These are phyloP conservation scores for Chaetomium strumarium DNA, from an alignment of 2,329 filamentous ascomycete genomes.

Conservation along the genomic window DNA sequence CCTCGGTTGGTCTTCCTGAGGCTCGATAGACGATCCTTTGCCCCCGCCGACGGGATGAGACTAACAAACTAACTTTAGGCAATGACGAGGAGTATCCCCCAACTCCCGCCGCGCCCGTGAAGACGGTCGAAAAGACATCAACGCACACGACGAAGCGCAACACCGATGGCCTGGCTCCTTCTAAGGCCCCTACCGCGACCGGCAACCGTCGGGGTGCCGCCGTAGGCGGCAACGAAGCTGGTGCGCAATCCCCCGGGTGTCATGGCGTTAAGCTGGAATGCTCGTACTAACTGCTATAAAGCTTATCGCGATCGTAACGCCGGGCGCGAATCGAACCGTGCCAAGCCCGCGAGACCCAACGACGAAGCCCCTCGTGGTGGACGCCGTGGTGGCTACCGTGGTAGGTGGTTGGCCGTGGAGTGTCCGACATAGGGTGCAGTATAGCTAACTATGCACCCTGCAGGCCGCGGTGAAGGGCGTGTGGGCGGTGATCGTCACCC, in stretches of 20 bases:
- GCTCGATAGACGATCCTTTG: background rate
- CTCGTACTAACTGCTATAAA: conserved; percentile 33
- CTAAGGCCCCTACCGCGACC: conserved; percentile 34
- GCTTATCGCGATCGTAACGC: conserved; percentile 86
- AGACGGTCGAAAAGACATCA: conserved; percentile 79
- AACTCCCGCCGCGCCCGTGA: conserved; percentile 72
- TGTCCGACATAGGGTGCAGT: background rate
- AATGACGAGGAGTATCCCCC: conserved; percentile 63
- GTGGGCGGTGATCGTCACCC: conserved; percentile 53
- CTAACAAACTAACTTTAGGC: conserved; percentile 38
- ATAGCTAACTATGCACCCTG: conserved; percentile 6
- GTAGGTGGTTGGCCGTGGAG: background rate
- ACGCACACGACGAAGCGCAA: conserved; percentile 78
- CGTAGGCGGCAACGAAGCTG: conserved; percentile 74
- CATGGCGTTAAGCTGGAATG: background rate
- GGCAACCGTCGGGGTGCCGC: conserved; percentile 45
- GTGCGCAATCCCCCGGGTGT: conserved; percentile 49
- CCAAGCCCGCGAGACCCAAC: conserved; percentile 66
- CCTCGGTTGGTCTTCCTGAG: conserved; percentile 65
- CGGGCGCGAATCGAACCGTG: conserved; percentile 76
- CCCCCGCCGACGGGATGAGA: conserved; percentile 6
- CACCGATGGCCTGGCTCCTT: conserved; percentile 64
- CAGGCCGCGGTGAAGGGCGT: conserved; percentile 51
- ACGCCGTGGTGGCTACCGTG: conserved; percentile 55
- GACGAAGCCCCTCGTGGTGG: conserved; percentile 57